Evolutionary conservation across 768 basidiomycete species (phyloP).

Genomic region (Termitomyces heimii): DNA sequence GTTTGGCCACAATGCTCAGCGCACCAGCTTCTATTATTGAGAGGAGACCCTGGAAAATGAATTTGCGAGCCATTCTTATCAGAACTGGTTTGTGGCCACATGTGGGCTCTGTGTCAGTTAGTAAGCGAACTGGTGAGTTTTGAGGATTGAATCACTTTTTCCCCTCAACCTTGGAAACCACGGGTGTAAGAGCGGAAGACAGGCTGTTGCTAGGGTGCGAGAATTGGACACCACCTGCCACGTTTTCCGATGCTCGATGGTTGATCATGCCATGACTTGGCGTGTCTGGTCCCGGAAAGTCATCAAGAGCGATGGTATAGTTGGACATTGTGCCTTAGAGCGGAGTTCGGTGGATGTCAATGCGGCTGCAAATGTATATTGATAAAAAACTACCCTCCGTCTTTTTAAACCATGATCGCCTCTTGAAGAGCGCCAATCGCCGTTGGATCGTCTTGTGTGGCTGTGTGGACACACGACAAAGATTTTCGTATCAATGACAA

Average conservation of each 20-base stretch:
- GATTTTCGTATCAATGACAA: background rate
- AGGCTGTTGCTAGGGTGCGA: conserved; percentile 7
- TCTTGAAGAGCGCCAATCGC: background rate
- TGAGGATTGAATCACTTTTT: background rate
- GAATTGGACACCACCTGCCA: background rate
- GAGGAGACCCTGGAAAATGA: background rate
- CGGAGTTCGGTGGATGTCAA: background rate
- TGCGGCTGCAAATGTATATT: background rate
- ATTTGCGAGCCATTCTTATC: background rate
- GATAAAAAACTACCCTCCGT: background rate
- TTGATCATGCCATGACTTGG: background rate
- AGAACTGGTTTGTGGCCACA: background rate
- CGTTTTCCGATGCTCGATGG: background rate
- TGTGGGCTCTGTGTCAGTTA: background rate
- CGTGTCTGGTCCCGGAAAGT: background rate
- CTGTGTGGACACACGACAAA: background rate
- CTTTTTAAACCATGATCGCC: background rate
- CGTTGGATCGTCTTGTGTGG: background rate
- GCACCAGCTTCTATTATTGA: background rate
- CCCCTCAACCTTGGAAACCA: background rate
- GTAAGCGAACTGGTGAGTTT: background rate
- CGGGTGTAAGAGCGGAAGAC: conserved; percentile 4
- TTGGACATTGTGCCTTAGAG: conserved; percentile 1
- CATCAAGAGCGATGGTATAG: background rate
- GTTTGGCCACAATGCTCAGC: background rate